Conservation (phyloP, 352 stramenopile species). For the Phytophthora multivora region DNA sequence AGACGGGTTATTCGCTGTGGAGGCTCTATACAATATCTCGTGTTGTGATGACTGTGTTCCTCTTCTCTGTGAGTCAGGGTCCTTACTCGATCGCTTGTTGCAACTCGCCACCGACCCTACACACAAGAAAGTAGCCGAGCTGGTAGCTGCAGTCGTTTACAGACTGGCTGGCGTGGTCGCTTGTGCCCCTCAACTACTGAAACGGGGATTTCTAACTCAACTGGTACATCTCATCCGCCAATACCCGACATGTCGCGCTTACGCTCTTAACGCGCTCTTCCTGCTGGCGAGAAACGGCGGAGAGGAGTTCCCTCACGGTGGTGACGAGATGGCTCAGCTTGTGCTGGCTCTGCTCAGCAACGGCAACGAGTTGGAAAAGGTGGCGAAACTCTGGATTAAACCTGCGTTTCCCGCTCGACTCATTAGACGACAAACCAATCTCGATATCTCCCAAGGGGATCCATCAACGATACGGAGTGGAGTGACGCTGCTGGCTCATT, state of each 20-base stretch:
- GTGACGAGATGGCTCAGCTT: constrained; percentile 57
- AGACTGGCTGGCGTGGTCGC: constrained; percentile 33
- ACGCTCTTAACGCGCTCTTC: constrained; percentile 65
- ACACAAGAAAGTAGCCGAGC: constrained; percentile 47
- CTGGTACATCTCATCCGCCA: constrained; percentile 55
- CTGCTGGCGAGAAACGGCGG: constrained; percentile 47
- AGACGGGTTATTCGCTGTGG: constrained; percentile 61
- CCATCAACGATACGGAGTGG: constrained; percentile 48
- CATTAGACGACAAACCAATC: constrained; percentile 25
- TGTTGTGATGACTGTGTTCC: constrained; percentile 69
- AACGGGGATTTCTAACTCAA: constrained; percentile 50
- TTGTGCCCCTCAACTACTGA: constrained; percentile 37
- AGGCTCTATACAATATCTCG: constrained; percentile 77
- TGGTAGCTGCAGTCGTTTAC: constrained; percentile 65
- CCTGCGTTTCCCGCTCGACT: constrained; percentile 10
- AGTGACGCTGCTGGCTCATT: constrained; percentile 62
- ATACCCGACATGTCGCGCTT: constrained; percentile 44
- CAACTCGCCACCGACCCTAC: constrained; percentile 32
- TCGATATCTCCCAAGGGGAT: constrained; percentile 29
- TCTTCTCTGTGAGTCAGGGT: constrained; percentile 42
- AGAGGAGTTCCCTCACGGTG: constrained; percentile 65
- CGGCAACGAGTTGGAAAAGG: constrained; percentile 32
- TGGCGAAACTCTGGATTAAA: constrained; percentile 31
- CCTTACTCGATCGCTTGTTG: constrained; percentile 47
- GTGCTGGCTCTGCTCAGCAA: constrained; percentile 45